Evolutionary conservation across 805 yeast genomes (phyloP), one percentile per base, ranked within the genome.

Genomic region (Cyberlindnera suaveolens): DNA sequence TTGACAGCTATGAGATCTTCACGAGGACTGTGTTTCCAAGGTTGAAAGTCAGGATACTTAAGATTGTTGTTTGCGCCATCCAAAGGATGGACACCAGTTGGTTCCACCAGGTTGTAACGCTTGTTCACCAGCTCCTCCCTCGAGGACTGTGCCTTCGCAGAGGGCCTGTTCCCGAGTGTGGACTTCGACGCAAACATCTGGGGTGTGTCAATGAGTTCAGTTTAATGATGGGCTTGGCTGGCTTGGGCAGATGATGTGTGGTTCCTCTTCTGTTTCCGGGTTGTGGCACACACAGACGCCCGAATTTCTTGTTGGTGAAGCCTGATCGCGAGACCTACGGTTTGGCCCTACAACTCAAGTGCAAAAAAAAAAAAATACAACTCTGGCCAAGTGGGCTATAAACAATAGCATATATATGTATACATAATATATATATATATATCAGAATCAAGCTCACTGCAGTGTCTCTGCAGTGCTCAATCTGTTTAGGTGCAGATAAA

Each of bases 401-500:
- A 23, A 23, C 4, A 32, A 17, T 32, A 13, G 19, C 17, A 16
- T 32, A 23, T 38, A 23, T 18, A 13, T 23, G 26, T 7, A 36
- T 30, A n/a, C n/a, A n/a, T n/a, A n/a, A n/a, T 32, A 15, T 31
- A 23, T n/a, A 13, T 23, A 32, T 8, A 36, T 30, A 32, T 9
- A 36, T 18, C 27, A 14, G 17, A 16, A 30, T 23, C 29, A 11
- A n/a, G 9, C 14, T 45, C 46, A 54, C 15, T 53, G 55, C 16
- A 56, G 34, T 33, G 56, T 50, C 36, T 56, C 60, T 20, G 46
- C 39, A 19, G 84, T 76, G 53, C 84, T 79, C 53, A 88, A 74
- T 42, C 95, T 71, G 63, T 88, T 88, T 60, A 88, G 70, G 64
- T 89, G 96, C 57, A 89, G 63, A 56, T 88, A 89, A 2, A 86